These are phyloP conservation scores for Lecanicillium sp. DNA, from an alignment of 2,329 filamentous ascomycete genomes.

Conservation along the genomic window DNA sequence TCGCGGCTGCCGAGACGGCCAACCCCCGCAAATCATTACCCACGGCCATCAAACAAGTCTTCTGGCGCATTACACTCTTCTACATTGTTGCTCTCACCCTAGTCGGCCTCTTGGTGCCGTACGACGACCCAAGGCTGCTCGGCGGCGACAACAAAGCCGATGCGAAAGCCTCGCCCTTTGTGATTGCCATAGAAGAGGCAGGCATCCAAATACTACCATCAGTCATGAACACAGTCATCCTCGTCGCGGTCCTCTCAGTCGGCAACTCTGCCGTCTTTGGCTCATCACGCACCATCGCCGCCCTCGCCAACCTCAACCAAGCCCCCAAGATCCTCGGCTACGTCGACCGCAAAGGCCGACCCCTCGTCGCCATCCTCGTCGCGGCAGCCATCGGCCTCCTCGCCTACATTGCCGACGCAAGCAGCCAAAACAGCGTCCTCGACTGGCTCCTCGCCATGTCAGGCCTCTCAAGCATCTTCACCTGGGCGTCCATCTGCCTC, in stretches of 20 bases:
- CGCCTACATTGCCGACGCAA: conserved; percentile 64
- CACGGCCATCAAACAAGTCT: conserved; percentile 84
- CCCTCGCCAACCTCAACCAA: conserved; percentile 79
- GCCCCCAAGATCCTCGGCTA: conserved; percentile 71
- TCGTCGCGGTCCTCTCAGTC: conserved; percentile 82
- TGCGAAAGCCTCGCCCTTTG: conserved; percentile 77
- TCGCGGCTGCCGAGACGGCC: conserved; percentile 70
- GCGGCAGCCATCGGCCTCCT: conserved; percentile 64
- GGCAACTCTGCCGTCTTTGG: conserved; percentile 90
- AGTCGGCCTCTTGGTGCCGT: conserved; percentile 75
- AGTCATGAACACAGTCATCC: conserved; percentile 91
- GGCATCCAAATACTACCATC: conserved; percentile 75
- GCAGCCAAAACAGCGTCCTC: conserved; percentile 54
- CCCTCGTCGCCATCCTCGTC: conserved; percentile 62
- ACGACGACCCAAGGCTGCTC: conserved; percentile 56
- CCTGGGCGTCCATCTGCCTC: conserved; percentile 79
- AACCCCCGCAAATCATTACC: conserved; percentile 76
- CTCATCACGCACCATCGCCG: conserved; percentile 80
- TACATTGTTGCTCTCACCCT: conserved; percentile 77
- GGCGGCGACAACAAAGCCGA: conserved; percentile 47
- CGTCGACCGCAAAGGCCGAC: conserved; percentile 75
- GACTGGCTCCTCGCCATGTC: conserved; percentile 73
- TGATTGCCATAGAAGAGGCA: conserved; percentile 82
- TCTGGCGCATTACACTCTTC: conserved; percentile 88
- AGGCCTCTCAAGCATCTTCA: conserved; percentile 66